phyloP scores from a whole-genome alignment of 352 stramenopile genomes.

The Pythium dissotocum region DNA sequence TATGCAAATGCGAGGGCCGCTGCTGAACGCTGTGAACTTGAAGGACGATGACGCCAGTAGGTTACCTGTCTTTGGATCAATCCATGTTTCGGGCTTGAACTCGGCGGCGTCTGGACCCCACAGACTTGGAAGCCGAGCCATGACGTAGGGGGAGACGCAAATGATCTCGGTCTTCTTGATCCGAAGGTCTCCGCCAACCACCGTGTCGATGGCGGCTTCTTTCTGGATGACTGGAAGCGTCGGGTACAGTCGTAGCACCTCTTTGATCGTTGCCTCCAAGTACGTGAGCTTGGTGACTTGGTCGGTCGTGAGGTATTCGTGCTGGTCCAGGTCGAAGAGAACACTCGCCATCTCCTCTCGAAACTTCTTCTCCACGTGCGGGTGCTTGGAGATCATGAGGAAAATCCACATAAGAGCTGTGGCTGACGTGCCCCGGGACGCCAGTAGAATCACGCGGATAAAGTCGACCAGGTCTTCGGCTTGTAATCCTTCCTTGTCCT shows the following conservation, averaged over 20 bases:
- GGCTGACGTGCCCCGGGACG: slow-evolving; percentile 72
- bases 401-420: slow-evolving; percentile 67
- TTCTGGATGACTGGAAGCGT: slow-evolving; percentile 52
- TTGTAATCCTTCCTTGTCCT: slow-evolving; percentile 28
- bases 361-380: slow-evolving; percentile 44
- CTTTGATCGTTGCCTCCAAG: slow-evolving; percentile 49
- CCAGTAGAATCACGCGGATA: slow-evolving; percentile 60
- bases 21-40: slow-evolving; percentile 43
- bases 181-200: slow-evolving; percentile 29
- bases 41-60: neutral
- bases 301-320: slow-evolving; percentile 36
- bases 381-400: slow-evolving; percentile 59
- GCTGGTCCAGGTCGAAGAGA: slow-evolving; percentile 29
- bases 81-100: slow-evolving; percentile 40
- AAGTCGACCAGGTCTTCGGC: slow-evolving; percentile 64
- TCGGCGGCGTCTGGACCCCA: slow-evolving; percentile 9
- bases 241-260: slow-evolving; percentile 68
- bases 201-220: slow-evolving; percentile 51
- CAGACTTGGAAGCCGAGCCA: slow-evolving; percentile 28
- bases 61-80: slow-evolving; percentile 24
- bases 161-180: slow-evolving; percentile 25
- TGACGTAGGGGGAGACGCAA: slow-evolving; percentile 30
- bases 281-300: slow-evolving; percentile 53
- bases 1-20: slow-evolving; percentile 45
- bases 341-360: slow-evolving; percentile 40